Base-by-base conservation (phyloP, 2,329 filamentous ascomycete species). In the Penicillium expansum region DNA sequence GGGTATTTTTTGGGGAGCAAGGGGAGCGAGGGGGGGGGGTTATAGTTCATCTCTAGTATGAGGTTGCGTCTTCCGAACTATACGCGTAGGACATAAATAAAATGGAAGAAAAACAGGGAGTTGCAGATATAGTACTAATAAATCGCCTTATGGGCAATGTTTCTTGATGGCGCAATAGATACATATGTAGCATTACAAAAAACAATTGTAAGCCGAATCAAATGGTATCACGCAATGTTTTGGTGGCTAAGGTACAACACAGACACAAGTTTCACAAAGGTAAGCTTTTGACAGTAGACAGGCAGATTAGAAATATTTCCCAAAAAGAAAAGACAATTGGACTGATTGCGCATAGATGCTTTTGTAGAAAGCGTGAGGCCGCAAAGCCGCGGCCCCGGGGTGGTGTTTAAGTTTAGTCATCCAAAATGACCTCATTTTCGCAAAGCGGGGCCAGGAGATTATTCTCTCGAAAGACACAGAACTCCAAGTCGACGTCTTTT, bases 121-220 rank as follows among this genome's bases (percentile, higher is more conserved):
- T n/a, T n/a, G n/a, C n/a, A n/a, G n/a, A n/a, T n/a, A n/a, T n/a
- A n/a, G n/a, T n/a, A n/a, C n/a, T n/a, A n/a, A n/a, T n/a, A n/a
- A n/a, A n/a, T n/a, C 24, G 24, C 24, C 24, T 24, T 24, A 5
- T 3, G 24, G 24, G 24, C 24, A 24, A 24, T 24, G 24, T 24
- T 5, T 5, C 5, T 24, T 24, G 24, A 24, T 14, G 74, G 76
- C 48, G 62, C 37, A 43, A 51, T 51, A 37, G 8, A 5, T 24
- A 24, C 24, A 24, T 24, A 24, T 24, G 33, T 37, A 32, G 14
- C 20, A 24, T 24, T 22, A n/a, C 8, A 10, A 50, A 50, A n/a
- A 9, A 8, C 13, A 20, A 20, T 9, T 16, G 43, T 45, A 42
- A n/a, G n/a, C n/a, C n/a, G n/a, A n/a, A n/a, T n/a, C n/a, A n/a